Percentiles rank a stretch among this genome's conserved stretches.
These are phyloP conservation scores for Termitomyces sp. DNA, from an alignment of 768 basidiomycete species.

Conservation along the genomic window DNA sequence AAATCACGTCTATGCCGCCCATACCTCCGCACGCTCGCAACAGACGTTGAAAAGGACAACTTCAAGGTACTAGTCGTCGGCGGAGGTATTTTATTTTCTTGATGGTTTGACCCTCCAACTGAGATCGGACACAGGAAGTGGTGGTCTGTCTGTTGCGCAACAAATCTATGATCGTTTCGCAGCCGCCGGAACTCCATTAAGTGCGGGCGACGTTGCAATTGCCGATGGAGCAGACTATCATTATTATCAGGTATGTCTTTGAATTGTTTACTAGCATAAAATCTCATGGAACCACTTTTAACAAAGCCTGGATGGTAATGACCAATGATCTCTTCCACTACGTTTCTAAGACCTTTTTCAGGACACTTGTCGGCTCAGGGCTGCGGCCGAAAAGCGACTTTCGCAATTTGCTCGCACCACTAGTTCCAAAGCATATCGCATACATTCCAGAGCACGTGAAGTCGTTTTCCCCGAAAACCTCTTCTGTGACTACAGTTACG, in stretches of 20 bases:
- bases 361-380: constrained; percentile 93
- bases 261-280: not conserved
- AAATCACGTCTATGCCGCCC: not conserved
- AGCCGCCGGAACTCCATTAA: constrained; percentile 60
- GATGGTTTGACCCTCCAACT: not conserved
- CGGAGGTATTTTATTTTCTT: constrained; percentile 52
- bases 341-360: constrained; percentile 21
- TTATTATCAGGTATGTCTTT: constrained; percentile 65
- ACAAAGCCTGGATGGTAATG: constrained; percentile 84
- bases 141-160: constrained; percentile 77
- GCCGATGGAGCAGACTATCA: constrained; percentile 80
- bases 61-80: constrained; percentile 87
- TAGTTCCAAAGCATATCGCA: constrained; percentile 72
- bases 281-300: not conserved
- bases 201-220: constrained; percentile 76
- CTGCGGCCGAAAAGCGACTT: constrained; percentile 67
- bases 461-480: constrained; percentile 69
- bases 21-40: constrained; percentile 19
- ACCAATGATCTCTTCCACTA: not conserved
- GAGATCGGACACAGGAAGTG: constrained; percentile 51
- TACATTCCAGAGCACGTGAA: constrained; percentile 69
- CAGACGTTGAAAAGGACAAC: constrained; percentile 41
- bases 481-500: constrained; percentile 65
- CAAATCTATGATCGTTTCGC: constrained; percentile 83
- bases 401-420: constrained; percentile 55